phyloP scores from a whole-genome alignment of 805 yeast species.

The Yarrowia bubula region DNA sequence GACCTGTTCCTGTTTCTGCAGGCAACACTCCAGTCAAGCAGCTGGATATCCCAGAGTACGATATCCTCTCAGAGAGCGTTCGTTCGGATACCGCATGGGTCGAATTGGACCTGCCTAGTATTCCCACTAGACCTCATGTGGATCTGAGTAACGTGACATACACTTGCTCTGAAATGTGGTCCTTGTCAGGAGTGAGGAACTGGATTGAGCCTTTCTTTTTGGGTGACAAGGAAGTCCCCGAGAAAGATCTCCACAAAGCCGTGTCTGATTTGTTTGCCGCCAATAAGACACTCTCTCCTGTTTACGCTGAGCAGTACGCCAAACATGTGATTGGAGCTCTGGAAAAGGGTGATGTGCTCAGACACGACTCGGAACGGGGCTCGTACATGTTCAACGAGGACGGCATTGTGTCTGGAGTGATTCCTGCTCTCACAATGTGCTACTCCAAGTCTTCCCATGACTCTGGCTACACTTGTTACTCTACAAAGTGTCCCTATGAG shows the following conservation, averaged over 20 bases:
- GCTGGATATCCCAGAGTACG: conserved; percentile 18
- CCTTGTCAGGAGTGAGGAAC: conserved; percentile 1
- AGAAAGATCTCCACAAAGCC: conserved; percentile 1
- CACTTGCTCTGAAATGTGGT: conserved; percentile 16
- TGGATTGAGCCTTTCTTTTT: conserved; percentile 13
- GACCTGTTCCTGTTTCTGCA: conserved; percentile 2
- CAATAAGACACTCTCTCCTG: not conserved
- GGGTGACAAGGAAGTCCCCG: conserved; percentile 14
- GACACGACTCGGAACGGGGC: conserved; percentile 4
- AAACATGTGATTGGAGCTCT: conserved; percentile 15
- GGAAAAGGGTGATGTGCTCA: not conserved
- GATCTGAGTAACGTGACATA: conserved; percentile 3
- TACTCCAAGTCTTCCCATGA: conserved; percentile 5
- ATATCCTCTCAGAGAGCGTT: not conserved
- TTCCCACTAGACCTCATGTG: conserved; percentile 6
- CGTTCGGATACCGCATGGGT: not conserved
- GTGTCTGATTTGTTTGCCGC: conserved; percentile 13
- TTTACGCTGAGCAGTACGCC: conserved; percentile 21
- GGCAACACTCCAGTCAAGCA: conserved; percentile 8
- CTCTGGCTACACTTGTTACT: conserved; percentile 11
- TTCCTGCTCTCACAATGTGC: conserved; percentile 1
- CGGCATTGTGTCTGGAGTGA: conserved; percentile 15
- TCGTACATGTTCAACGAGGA: conserved; percentile 17
- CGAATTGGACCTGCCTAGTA: conserved; percentile 14
- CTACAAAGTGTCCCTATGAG: conserved; percentile 12